Percentiles rank a stretch among this genome's conserved stretches.
phyloP scores from a whole-genome alignment of 345 rosid genomes.

The Citrus mangshanensis region DNA sequence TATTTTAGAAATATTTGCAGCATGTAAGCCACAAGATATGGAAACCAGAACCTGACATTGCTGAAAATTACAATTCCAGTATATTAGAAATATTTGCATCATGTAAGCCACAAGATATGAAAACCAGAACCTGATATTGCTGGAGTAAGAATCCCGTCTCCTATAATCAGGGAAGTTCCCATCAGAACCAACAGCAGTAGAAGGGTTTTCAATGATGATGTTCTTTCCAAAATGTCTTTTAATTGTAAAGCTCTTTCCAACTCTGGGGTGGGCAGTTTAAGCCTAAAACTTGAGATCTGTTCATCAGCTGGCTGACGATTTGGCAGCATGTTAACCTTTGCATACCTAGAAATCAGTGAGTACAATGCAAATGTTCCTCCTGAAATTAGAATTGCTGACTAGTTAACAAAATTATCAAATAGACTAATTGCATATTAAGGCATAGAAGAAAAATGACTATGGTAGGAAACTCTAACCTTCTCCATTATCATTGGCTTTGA shows the following conservation, averaged over 20 bases:
- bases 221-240: conserved; percentile 76
- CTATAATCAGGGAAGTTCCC: conserved; percentile 98
- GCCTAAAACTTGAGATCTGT: conserved; percentile 81
- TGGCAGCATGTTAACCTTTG: conserved; percentile 81
- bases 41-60: conserved; percentile 68
- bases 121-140: conserved; percentile 77
- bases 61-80: conserved; percentile 29
- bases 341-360: conserved; percentile 87
- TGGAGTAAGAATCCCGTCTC: conserved; percentile 95
- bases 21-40: not conserved
- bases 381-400: conserved; percentile 32
- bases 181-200: conserved; percentile 78
- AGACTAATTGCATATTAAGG: not conserved
- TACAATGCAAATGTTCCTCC: conserved; percentile 98
- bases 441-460: not conserved
- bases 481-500: conserved; percentile 95
- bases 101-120: not conserved
- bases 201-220: conserved; percentile 65
- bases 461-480: conserved; percentile 51
- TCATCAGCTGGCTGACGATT: conserved; percentile 96
- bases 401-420: conserved; percentile 10
- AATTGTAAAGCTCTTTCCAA: conserved; percentile 75
- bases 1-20: not conserved
- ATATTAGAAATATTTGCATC: not conserved
- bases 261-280: conserved; percentile 93